Evolutionary conservation across 2,329 filamentous ascomycete genomes (phyloP).

Genomic region (Pseudogymnoascus sp.): DNA sequence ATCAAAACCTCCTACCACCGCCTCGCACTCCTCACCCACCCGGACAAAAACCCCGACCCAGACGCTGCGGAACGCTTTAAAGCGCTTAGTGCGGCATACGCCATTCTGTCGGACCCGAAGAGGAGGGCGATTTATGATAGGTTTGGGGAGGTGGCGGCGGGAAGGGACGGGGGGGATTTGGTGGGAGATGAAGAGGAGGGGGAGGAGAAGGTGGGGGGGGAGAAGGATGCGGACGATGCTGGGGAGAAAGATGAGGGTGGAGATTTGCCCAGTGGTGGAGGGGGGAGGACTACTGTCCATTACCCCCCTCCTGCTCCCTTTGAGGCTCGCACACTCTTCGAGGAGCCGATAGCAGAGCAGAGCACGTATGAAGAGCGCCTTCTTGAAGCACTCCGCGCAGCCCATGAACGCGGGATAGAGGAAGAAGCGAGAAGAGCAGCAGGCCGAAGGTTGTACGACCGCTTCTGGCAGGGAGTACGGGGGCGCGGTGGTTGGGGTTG

Average conservation of each 20-base stretch:
- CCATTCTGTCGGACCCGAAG: constrained; percentile 93
- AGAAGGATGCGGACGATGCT: background rate
- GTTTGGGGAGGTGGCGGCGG: constrained; percentile 46
- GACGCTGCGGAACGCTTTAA: constrained; percentile 90
- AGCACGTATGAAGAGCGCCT: background rate
- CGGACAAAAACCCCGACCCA: constrained; percentile 95
- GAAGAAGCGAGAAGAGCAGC: background rate
- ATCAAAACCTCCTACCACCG: background rate
- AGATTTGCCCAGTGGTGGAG: background rate
- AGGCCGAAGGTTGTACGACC: background rate
- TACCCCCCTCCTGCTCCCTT: no score
- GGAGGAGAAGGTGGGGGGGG: background rate
- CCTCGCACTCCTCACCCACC: constrained; percentile 43
- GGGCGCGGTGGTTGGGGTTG: background rate
- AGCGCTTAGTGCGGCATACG: constrained; percentile 94
- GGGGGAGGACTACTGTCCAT: no score
- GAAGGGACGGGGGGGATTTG: background rate
- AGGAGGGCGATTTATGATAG: constrained; percentile 95
- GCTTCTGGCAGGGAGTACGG: background rate
- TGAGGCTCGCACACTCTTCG: no score
- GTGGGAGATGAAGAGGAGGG: background rate
- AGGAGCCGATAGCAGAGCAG: no score
- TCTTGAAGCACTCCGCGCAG: background rate
- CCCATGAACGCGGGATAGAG: background rate
- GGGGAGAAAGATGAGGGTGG: background rate